These are phyloP conservation scores for Trichoderma lentiforme DNA, from an alignment of 2,329 filamentous ascomycete genomes.

Conservation along the genomic window DNA sequence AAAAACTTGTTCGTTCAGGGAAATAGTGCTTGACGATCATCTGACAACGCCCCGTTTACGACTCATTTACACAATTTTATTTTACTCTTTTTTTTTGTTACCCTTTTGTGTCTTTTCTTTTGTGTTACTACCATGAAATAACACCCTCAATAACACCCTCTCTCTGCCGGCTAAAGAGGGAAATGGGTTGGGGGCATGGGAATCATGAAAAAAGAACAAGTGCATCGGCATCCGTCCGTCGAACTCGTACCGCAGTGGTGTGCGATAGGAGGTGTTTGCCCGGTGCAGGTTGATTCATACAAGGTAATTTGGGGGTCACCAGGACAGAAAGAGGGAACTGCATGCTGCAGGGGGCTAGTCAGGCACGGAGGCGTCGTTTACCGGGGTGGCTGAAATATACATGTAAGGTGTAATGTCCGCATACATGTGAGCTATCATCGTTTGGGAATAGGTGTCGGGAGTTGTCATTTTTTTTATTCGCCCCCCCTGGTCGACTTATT, in stretches of 20 bases:
- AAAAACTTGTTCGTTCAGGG: neutral
- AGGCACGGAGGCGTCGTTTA: neutral
- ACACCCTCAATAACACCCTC: neutral
- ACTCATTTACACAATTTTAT: neutral
- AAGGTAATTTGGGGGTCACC: neutral
- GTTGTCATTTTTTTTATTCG: conserved; percentile 1
- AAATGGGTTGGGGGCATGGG: neutral
- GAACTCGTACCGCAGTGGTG: neutral
- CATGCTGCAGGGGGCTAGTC: conserved; percentile 4
- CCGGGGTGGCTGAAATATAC: neutral
- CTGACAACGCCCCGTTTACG: conserved; percentile 1
- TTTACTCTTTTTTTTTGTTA: neutral
- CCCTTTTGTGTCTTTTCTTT: neutral
- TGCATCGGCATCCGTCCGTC: neutral
- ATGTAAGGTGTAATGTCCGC: conserved; percentile 10
- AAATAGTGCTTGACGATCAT: conserved; percentile 1
- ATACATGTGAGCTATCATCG: conserved; percentile 6
- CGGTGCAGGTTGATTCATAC: neutral
- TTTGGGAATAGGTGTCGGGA: conserved; percentile 12
- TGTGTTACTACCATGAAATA: neutral
- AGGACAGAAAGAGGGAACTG: conserved; percentile 1
- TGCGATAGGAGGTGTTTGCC: neutral
- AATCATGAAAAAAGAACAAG: neutral
- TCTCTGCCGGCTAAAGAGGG: conserved; percentile 7
- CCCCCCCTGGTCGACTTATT: neutral